These are phyloP conservation scores for Candida hispaniensis DNA, from an alignment of 805 yeast genomes.

Conservation along the genomic window DNA sequence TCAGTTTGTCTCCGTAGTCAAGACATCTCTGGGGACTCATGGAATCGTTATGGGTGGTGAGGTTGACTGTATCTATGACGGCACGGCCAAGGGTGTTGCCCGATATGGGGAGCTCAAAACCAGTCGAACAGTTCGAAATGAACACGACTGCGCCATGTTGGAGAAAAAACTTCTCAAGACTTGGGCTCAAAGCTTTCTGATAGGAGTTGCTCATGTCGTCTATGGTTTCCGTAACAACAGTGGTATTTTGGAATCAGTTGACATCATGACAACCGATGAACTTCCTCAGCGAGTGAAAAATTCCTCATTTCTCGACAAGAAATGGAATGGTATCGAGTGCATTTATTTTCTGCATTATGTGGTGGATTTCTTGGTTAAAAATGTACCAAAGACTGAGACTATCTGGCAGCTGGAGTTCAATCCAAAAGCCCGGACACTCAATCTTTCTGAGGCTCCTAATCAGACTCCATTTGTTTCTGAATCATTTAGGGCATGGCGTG, in stretches of 20 bases:
- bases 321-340: constrained; percentile 63
- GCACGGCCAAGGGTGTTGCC: constrained; percentile 24
- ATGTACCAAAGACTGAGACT: constrained; percentile 43
- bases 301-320: constrained; percentile 18
- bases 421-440: constrained; percentile 1
- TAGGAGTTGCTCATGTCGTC: constrained; percentile 70
- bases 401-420: constrained; percentile 11
- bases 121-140: constrained; percentile 42
- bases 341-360: constrained; percentile 75
- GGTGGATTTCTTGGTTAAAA: constrained; percentile 67
- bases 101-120: constrained; percentile 87
- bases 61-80: constrained; percentile 84
- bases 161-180: constrained; percentile 67
- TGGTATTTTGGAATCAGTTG: constrained; percentile 53
- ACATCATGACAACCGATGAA: constrained; percentile 65
- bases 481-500: too few relatives aligned
- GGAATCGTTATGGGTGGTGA: constrained; percentile 74
- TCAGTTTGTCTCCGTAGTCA: constrained; percentile 72
- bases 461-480: too few relatives aligned
- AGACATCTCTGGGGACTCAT: constrained; percentile 70
- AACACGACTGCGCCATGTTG: constrained; percentile 50
- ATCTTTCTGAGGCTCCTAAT: constrained; percentile 3
- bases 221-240: constrained; percentile 81
- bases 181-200: constrained; percentile 90
- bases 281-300: constrained; percentile 41